phyloP scores from a whole-genome alignment of 225 moss, liverwort and hornwort species.

The Physcomitrium patens region DNA sequence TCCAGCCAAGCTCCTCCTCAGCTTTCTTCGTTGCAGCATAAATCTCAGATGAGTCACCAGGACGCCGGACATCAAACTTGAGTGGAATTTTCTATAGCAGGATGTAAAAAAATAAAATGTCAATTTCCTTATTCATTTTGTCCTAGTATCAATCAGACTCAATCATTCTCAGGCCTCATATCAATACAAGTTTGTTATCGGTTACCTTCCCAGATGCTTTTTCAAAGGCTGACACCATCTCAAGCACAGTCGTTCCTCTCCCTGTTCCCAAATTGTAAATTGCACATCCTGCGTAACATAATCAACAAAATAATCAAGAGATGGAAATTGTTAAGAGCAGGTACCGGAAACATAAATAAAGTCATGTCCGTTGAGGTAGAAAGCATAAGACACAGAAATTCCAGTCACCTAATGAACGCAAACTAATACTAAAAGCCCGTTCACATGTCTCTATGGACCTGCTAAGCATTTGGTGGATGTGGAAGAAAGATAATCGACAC shows the following conservation, averaged over 20 bases:
- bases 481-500: constrained; percentile 30
- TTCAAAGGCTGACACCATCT: constrained; percentile 51
- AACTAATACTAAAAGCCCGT: background rate
- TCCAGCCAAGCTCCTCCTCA: constrained; percentile 79
- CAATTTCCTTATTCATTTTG: background rate
- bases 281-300: constrained; percentile 38
- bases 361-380: background rate
- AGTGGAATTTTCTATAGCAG: constrained; percentile 67
- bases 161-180: background rate
- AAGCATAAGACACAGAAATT: background rate
- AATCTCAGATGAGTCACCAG: constrained; percentile 77
- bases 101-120: background rate
- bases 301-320: constrained; percentile 1
- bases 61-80: constrained; percentile 60
- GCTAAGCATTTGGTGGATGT: no score
- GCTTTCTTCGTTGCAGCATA: constrained; percentile 81
- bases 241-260: constrained; percentile 48
- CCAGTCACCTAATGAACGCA: background rate
- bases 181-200: background rate
- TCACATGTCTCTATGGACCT: no score
- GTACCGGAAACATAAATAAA: background rate
- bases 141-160: background rate
- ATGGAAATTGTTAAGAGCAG: background rate
- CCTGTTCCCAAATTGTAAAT: constrained; percentile 52
- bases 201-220: constrained; percentile 46